These are phyloP conservation scores for Collybiopsis confluens DNA, from an alignment of 768 basidiomycete genomes.

Conservation along the genomic window DNA sequence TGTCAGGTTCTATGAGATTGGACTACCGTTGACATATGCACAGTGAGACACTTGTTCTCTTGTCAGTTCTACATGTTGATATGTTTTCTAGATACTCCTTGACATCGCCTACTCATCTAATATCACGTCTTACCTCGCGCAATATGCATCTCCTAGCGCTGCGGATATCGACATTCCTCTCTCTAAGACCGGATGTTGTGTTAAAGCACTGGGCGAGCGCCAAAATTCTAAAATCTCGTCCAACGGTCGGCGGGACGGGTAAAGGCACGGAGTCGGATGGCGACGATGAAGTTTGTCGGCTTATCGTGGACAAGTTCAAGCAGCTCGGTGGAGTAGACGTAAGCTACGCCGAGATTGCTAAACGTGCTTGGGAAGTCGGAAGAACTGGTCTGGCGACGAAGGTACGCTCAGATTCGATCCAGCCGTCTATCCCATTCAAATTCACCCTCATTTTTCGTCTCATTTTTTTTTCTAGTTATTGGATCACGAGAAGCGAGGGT, in stretches of 20 bases:
- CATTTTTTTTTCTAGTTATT: slow-evolving; percentile 58
- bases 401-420: slow-evolving; percentile 43
- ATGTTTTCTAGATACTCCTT: slow-evolving; percentile 63
- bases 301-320: slow-evolving; percentile 89
- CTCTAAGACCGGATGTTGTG: slow-evolving; percentile 80
- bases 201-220: slow-evolving; percentile 95
- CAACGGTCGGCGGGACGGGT: slow-evolving; percentile 48
- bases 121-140: slow-evolving; percentile 78
- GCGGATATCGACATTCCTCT: slow-evolving; percentile 80
- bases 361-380: slow-evolving; percentile 89
- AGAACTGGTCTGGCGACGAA: slow-evolving; percentile 77
- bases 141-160: slow-evolving; percentile 91
- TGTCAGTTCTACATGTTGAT: slow-evolving; percentile 5
- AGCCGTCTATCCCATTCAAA: too few species aligned
- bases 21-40: slow-evolving; percentile 86
- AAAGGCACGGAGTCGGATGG: slow-evolving; percentile 52
- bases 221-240: slow-evolving; percentile 75
- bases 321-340: slow-evolving; percentile 74
- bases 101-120: slow-evolving; percentile 74
- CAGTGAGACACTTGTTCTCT: slow-evolving; percentile 53
- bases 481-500: slow-evolving; percentile 85
- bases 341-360: slow-evolving; percentile 93
- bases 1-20: slow-evolving; percentile 86
- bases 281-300: slow-evolving; percentile 74
- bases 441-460: too few species aligned